phyloP scores from a whole-genome alignment of 352 stramenopile genomes.

The Phytophthora gonapodyides region DNA sequence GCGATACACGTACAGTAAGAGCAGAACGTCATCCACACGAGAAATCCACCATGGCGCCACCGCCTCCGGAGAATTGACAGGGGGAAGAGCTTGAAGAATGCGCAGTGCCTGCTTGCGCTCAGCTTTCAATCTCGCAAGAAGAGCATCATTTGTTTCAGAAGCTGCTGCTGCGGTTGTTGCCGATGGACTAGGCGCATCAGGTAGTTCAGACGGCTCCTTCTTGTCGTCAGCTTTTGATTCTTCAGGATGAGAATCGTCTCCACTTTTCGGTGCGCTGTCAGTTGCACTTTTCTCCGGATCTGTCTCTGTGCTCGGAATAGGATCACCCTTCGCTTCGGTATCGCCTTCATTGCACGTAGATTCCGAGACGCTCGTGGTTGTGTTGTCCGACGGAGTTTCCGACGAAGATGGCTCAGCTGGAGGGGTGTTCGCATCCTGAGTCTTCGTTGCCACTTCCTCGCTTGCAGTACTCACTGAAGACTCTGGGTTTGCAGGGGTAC shows the following conservation, averaged over 20 bases:
- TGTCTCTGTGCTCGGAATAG: background rate
- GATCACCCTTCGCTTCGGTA: slow-evolving; percentile 3
- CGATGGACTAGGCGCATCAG: background rate
- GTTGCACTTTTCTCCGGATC: slow-evolving; percentile 3
- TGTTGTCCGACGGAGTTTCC: slow-evolving; percentile 2
- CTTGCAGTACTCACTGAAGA: background rate
- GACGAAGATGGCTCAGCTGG: slow-evolving; percentile 4
- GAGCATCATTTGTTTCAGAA: background rate
- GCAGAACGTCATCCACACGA: slow-evolving; percentile 71
- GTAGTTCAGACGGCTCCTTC: background rate
- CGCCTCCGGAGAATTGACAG: slow-evolving; percentile 31
- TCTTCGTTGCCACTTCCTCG: slow-evolving; percentile 5
- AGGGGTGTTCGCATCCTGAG: slow-evolving; percentile 2
- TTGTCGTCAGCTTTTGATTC: slow-evolving; percentile 6
- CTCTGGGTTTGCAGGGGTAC: background rate
- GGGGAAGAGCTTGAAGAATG: slow-evolving; percentile 47
- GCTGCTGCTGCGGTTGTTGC: background rate
- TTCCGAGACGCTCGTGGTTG: slow-evolving; percentile 6
- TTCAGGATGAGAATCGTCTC: background rate
- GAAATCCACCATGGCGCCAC: slow-evolving; percentile 82
- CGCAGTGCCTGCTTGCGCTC: slow-evolving; percentile 48
- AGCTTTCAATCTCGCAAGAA: slow-evolving; percentile 4
- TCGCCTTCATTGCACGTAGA: slow-evolving; percentile 2
- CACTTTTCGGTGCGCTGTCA: background rate
- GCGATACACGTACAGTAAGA: slow-evolving; percentile 71